These are phyloP conservation scores for Leucogyrophana mollusca DNA, from an alignment of 768 basidiomycete species.

Conservation along the genomic window DNA sequence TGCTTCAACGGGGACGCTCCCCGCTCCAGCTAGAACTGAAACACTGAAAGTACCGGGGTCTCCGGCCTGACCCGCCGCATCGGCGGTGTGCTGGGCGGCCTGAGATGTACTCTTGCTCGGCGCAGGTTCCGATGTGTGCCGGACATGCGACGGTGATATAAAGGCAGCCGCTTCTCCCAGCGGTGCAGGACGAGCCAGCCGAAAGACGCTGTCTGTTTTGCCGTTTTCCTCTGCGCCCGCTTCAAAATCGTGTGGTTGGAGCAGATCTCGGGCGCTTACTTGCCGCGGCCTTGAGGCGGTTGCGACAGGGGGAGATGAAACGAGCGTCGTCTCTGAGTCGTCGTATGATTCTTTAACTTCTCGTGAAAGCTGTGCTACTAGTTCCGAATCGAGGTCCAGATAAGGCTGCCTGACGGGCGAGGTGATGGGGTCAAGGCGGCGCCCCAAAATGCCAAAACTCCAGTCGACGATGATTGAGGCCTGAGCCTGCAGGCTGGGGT, in stretches of 20 bases:
- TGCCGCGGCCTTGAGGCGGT: constrained; percentile 11
- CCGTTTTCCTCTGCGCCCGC: no score
- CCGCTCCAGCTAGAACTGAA: no score
- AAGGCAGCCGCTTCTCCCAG: no score
- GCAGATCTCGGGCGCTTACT: constrained; percentile 21
- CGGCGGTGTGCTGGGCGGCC: no score
- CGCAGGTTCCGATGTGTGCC: no score
- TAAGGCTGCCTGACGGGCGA: constrained; percentile 24
- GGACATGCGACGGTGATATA: no score
- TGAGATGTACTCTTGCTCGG: no score
- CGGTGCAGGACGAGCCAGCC: no score
- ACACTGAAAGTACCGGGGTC: no score
- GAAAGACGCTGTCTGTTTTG: no score
- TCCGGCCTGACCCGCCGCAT: no score
- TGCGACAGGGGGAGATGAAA: constrained; percentile 4
- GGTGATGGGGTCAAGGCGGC: constrained; percentile 17
- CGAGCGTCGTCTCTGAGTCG: constrained; percentile 10
- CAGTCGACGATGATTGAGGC: constrained; percentile 55
- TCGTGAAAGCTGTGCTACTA: constrained; percentile 16
- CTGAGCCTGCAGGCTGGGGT: constrained; percentile 50
- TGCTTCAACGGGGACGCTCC: no score
- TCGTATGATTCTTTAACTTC: constrained; percentile 20
- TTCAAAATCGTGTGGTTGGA: constrained; percentile 14
- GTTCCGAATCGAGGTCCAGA: constrained; percentile 19
- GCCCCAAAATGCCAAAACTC: constrained; percentile 38